These are phyloP conservation scores for Delphinella strobiligena DNA, from an alignment of 2,329 filamentous ascomycete genomes.

Conservation along the genomic window DNA sequence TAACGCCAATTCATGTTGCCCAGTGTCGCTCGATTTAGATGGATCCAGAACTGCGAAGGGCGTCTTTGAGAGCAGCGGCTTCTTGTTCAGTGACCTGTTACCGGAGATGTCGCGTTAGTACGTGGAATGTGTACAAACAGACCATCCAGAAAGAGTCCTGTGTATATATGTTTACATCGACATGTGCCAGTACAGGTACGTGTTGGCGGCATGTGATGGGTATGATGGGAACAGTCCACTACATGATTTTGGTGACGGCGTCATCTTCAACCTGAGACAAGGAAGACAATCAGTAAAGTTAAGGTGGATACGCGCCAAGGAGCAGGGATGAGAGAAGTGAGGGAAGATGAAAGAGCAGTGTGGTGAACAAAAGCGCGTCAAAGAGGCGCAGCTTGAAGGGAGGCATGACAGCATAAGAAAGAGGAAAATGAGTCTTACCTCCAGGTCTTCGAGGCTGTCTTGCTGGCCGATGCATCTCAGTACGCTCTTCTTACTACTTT, in stretches of 20 bases:
- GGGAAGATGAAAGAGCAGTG: not conserved
- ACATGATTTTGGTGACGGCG: constrained; percentile 47
- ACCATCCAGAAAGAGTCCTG: too few species aligned
- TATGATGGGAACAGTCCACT: not conserved
- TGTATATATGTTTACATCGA: too few species aligned
- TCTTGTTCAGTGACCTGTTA: not conserved
- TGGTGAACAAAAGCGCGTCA: constrained; percentile 2
- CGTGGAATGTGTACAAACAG: not conserved
- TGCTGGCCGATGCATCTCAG: constrained; percentile 92
- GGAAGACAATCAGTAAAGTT: too few species aligned
- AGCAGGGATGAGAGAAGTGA: not conserved
- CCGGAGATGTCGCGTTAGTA: not conserved
- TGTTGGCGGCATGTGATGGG: not conserved
- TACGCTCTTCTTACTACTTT: constrained; percentile 99
- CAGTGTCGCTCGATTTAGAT: too few species aligned
- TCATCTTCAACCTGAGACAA: constrained; percentile 30
- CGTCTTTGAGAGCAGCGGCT: not conserved
- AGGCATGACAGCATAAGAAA: not conserved
- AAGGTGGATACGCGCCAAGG: not conserved
- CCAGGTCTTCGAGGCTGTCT: constrained; percentile 96
- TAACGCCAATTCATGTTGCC: not conserved
- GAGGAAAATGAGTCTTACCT: constrained; percentile 52
- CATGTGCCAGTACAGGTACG: too few species aligned
- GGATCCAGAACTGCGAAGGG: not conserved
- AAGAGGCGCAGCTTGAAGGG: constrained; percentile 1